A percentile compares a stretch with the other conserved stretches of the same genome.
Conservation (phyloP, 2,329 filamentous ascomycete genomes). For the Cryphonectria naterciae region DNA sequence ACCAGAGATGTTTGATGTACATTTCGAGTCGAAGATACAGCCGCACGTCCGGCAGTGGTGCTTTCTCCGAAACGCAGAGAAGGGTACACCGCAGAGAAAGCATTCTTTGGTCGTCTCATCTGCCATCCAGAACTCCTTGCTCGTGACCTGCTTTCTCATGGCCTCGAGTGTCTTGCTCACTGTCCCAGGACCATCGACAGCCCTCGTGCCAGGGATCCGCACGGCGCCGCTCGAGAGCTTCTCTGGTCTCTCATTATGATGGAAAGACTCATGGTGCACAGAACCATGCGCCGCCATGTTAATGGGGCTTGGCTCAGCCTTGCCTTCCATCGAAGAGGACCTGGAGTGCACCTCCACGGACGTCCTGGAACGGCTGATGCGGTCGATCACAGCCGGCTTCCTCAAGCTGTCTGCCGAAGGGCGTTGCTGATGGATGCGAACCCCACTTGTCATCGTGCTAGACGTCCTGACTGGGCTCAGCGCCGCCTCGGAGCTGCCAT, state of each 20-base stretch:
- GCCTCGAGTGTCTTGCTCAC: slow-evolving; percentile 67
- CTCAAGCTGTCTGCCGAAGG: slow-evolving; percentile 43
- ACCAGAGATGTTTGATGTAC: slow-evolving; percentile 88
- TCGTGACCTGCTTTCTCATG: slow-evolving; percentile 84
- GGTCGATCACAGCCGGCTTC: slow-evolving; percentile 58
- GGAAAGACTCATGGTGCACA: slow-evolving; percentile 61
- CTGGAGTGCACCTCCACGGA: slow-evolving; percentile 53
- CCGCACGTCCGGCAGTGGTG: slow-evolving; percentile 96
- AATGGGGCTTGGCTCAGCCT: slow-evolving; percentile 59
- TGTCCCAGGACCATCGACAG: slow-evolving; percentile 60
- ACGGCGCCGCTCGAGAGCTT: slow-evolving; percentile 50
- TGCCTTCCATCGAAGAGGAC: slow-evolving; percentile 63
- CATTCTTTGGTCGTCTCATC: slow-evolving; percentile 98
- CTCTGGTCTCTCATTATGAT: slow-evolving; percentile 49
- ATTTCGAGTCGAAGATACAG: slow-evolving; percentile 98
- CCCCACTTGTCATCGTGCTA: slow-evolving; percentile 34
- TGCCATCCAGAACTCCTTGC: slow-evolving; percentile 98
- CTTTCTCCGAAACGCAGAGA: slow-evolving; percentile 92
- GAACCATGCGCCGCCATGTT: slow-evolving; percentile 63
- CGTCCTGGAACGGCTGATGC: slow-evolving; percentile 54
- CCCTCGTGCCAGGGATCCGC: slow-evolving; percentile 60
- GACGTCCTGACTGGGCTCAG: slow-evolving; percentile 48
- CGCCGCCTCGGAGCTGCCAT: slow-evolving; percentile 50
- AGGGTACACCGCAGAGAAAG: slow-evolving; percentile 87
- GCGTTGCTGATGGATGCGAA: slow-evolving; percentile 33